Evolutionary conservation across 2,329 filamentous ascomycete genomes (phyloP), one percentile per base, ranked within the genome.

Genomic region (Rachicladosporium sp.): DNA sequence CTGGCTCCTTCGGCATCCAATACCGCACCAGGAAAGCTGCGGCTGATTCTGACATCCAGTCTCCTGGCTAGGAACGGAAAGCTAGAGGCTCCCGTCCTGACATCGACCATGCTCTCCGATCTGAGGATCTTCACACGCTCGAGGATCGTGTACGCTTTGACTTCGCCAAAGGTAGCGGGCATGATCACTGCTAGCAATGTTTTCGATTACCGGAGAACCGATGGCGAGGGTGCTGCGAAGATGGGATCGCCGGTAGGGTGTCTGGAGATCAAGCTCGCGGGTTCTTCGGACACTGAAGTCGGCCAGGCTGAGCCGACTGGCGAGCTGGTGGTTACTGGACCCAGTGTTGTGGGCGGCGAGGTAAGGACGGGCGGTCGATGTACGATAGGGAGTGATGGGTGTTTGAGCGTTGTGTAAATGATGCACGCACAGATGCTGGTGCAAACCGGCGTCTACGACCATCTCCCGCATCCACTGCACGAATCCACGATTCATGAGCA

Each of bases 101-200:
- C 74, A 31, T 77, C 81, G 3, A 62, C 72, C 13, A 74, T 79
- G 37, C 69, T 96, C 31, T 85, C 82, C 0, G 85, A 95, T 54
- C 64, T 96, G 42, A 78, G 88, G 34, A 73, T 93, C 38, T 84
- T 87, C 59, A 84, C 82, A 2, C 76, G 81, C 21, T 80, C 86
- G 2, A 76, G 86, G 37, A 70, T 95, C 41, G 70, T 93, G 37
- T 94, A 96, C 59, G 88, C 87, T 3, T 69, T 98, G 40, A 82
- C 86, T 11, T 78, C 82, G 1, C 69, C 85, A 15, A 75, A 76
- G 44, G 83, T 96, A n/a, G 89, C 88, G 2, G 91, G 91, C 30
- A 81, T 88, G 1, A 75, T 93, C n/a, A 69, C 81, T 1, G 89
- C 96, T 64, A 93, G 84, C 6, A 79, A 84, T 45, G 71, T 88